Base-by-base conservation (phyloP, 805 yeast species). In the Allodekkera sacchari region DNA sequence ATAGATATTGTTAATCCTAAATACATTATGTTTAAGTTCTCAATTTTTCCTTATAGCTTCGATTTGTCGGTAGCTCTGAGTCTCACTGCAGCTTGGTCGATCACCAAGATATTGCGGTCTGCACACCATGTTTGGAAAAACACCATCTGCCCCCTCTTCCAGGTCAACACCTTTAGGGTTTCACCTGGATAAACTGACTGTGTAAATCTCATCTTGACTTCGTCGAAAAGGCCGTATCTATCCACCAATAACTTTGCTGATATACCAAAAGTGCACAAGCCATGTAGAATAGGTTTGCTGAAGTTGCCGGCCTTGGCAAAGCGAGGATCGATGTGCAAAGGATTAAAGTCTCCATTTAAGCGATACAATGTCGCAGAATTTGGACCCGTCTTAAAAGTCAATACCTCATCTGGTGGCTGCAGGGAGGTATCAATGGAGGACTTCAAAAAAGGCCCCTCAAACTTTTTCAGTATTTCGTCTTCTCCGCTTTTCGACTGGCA, bases 111-210 rank as follows among this genome's bases (percentile, higher is more conserved):
- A 46, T 74, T 69, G 57, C 95, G 77, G 48, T 83, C 94, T 37
- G 80, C 75, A 36, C 79, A 83, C 53, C 74, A 73, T 8, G 94
- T 75, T 59, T 82, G 94, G 76, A 88, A 89, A 37, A 74, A 64
- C 31, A 85, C 78, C 30, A 65, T 52, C 41, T 72, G 54, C 35
- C 81, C 80, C 32, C 73, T 68, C 56, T 77, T 83, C 98, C 98
- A 89, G 19, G 94, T 94, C 32, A 61, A 61, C 18, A 89, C 74
- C 45, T 69, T 71, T 55, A 89, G 67, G 11, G 83, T 77, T 59
- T 89, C 96, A 43, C 97, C 98, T 7, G 96, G 96, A 72, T 74
- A 88, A 16, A 89, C 96, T 47, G 83, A 78, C 48, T 87, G 87
- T 14, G 94, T 72, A 59, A 89, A 89, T 53, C 97, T 77, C 11